A percentile compares a stretch with the other conserved stretches of the same genome.
Conservation (phyloP, 2,329 filamentous ascomycete genomes). For the Apiospora marii region DNA sequence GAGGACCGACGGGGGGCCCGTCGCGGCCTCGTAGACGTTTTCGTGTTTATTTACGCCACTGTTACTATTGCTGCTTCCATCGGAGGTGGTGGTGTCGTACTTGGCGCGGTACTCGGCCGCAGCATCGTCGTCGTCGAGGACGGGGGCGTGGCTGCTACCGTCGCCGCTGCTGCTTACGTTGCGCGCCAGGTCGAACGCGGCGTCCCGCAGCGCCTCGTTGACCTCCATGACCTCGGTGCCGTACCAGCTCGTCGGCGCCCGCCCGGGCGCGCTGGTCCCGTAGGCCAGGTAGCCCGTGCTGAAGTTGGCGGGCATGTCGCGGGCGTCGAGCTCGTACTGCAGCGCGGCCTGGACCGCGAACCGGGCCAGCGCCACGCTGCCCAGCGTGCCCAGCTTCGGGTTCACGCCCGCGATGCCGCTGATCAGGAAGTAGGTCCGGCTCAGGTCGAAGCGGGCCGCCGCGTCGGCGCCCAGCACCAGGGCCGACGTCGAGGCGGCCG, state of each 20-base stretch:
- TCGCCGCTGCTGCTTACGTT: constrained; percentile 34
- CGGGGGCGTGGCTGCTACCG: constrained; percentile 43
- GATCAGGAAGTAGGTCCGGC: constrained; percentile 73
- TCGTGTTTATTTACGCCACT: no score
- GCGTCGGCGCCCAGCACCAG: constrained; percentile 54
- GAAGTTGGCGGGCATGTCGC: constrained; percentile 72
- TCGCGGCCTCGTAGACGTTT: constrained; percentile 49
- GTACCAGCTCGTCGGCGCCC: constrained; percentile 67
- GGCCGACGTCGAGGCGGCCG: constrained; percentile 70
- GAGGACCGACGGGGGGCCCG: constrained; percentile 60
- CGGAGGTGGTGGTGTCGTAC: constrained; percentile 50
- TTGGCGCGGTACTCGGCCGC: constrained; percentile 61
- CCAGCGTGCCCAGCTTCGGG: constrained; percentile 71
- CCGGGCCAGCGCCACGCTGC: constrained; percentile 70
- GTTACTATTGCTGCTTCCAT: neutral
- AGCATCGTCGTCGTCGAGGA: constrained; percentile 58
- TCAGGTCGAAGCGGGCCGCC: constrained; percentile 69
- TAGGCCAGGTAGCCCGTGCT: constrained; percentile 74
- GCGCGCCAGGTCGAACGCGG: constrained; percentile 57
- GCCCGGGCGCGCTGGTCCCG: constrained; percentile 60
- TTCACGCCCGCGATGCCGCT: constrained; percentile 79
- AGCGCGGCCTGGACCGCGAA: constrained; percentile 78
- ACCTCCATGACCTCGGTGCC: constrained; percentile 76
- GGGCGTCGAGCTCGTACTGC: constrained; percentile 77
- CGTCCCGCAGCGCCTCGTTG: constrained; percentile 63